phyloP scores from a whole-genome alignment of 1,284 basidiomycete genomes.

The Peniophora sp. region DNA sequence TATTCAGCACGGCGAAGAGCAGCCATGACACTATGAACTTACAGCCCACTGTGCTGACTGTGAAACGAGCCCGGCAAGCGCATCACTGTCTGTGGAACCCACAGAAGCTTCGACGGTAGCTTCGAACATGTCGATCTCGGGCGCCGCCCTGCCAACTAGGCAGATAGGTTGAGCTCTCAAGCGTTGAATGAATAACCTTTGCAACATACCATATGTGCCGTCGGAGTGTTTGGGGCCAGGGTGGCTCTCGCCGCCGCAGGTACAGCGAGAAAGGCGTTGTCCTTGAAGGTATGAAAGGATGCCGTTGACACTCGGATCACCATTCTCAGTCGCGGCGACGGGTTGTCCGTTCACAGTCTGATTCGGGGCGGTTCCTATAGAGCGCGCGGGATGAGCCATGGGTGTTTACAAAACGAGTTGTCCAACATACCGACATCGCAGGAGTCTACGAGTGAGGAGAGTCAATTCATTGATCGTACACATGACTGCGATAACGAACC shows the following conservation, averaged over 20 bases:
- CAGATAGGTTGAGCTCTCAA: too few relatives aligned
- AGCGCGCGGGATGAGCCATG: too few relatives aligned
- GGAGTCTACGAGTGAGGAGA: constrained; percentile 13
- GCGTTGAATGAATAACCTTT: too few relatives aligned
- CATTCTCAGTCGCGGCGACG: constrained; percentile 28
- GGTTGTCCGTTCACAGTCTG: constrained; percentile 33
- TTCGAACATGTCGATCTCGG: constrained; percentile 41
- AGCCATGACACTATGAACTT: constrained; percentile 8
- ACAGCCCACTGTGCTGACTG: constrained; percentile 40
- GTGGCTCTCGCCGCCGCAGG: constrained; percentile 44
- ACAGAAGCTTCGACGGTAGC: constrained; percentile 15
- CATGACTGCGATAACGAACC: constrained; percentile 7
- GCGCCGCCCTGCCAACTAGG: constrained; percentile 38
- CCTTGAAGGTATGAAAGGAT: constrained; percentile 42
- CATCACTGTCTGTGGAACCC: constrained; percentile 12
- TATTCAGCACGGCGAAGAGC: neutral
- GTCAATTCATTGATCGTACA: too few relatives aligned
- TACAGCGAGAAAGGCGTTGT: constrained; percentile 42
- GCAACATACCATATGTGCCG: constrained; percentile 28
- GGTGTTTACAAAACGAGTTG: too few relatives aligned
- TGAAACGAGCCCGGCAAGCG: constrained; percentile 28
- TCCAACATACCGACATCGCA: too few relatives aligned
- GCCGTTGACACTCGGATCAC: constrained; percentile 28
- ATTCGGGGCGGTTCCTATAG: constrained; percentile 48
- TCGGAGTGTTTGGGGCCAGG: constrained; percentile 47